phyloP scores from a whole-genome alignment of 2,329 filamentous ascomycete species.

The Cryphonectria radicalis region DNA sequence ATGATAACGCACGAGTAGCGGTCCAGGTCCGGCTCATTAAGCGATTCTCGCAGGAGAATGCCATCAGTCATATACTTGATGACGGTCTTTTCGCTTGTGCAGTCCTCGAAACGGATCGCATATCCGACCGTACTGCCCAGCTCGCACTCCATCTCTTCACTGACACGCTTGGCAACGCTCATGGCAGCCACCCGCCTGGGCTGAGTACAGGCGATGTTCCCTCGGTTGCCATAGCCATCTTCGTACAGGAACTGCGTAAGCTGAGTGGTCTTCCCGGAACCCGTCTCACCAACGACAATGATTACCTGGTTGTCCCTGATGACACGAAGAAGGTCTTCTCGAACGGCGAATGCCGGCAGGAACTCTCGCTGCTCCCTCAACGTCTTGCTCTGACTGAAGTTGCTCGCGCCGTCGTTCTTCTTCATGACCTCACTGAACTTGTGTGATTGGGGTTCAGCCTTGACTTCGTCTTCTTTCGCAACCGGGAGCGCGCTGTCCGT shows the following conservation, averaged over 20 bases:
- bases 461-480: constrained; percentile 69
- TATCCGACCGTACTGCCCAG: constrained; percentile 90
- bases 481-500: constrained; percentile 86
- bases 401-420: constrained; percentile 82
- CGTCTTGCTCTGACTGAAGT: constrained; percentile 91
- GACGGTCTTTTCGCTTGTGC: constrained; percentile 89
- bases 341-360: constrained; percentile 91
- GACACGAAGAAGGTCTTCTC: constrained; percentile 88
- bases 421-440: constrained; percentile 94
- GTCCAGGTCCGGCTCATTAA: constrained; percentile 91
- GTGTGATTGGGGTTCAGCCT: constrained; percentile 44
- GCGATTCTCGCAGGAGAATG: constrained; percentile 87
- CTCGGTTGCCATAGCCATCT: constrained; percentile 85
- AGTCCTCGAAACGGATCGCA: constrained; percentile 97
- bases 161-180: constrained; percentile 98
- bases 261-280: constrained; percentile 97
- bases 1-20: constrained; percentile 99
- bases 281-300: constrained; percentile 96
- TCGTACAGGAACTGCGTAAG: constrained; percentile 95
- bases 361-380: constrained; percentile 90
- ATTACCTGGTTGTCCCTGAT: constrained; percentile 97
- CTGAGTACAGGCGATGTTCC: constrained; percentile 96
- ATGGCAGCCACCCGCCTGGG: constrained; percentile 96
- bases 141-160: constrained; percentile 96
- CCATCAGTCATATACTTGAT: constrained; percentile 99